phyloP scores from a whole-genome alignment of 2,329 filamentous ascomycete genomes.

The Fusarium torreyae region DNA sequence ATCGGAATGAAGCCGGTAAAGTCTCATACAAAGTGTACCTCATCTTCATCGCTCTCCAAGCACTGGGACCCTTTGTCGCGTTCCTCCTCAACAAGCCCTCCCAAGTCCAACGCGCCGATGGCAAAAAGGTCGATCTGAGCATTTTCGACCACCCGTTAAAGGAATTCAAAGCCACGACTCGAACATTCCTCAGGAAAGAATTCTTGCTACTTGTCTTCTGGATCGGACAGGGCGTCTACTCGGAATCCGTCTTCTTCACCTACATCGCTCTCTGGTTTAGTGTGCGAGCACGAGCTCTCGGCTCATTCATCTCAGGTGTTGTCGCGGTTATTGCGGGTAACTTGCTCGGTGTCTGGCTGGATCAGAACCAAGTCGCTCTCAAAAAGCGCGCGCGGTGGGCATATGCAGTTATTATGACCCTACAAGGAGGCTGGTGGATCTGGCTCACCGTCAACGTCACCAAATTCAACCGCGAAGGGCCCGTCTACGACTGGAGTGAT shows the following conservation, averaged over 20 bases:
- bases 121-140: slow-evolving; percentile 68
- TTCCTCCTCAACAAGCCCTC: slow-evolving; percentile 71
- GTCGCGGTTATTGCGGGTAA: slow-evolving; percentile 75
- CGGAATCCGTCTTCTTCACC: slow-evolving; percentile 71
- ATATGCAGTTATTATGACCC: slow-evolving; percentile 65
- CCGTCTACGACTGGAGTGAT: slow-evolving; percentile 75
- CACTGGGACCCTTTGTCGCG: slow-evolving; percentile 71
- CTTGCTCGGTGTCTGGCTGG: slow-evolving; percentile 73
- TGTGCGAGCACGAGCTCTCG: slow-evolving; percentile 72
- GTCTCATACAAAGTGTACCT: slow-evolving; percentile 77
- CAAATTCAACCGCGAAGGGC: slow-evolving; percentile 67
- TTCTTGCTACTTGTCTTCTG: slow-evolving; percentile 75
- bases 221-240: slow-evolving; percentile 76
- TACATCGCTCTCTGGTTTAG: slow-evolving; percentile 71
- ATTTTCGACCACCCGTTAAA: slow-evolving; percentile 68
- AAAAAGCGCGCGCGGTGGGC: slow-evolving; percentile 66
- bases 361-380: slow-evolving; percentile 66
- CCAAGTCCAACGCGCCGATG: slow-evolving; percentile 74
- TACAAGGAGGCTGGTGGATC: slow-evolving; percentile 78
- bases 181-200: slow-evolving; percentile 69
- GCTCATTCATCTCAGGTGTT: slow-evolving; percentile 76
- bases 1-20: slow-evolving; percentile 68
- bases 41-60: slow-evolving; percentile 77
- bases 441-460: slow-evolving; percentile 77
- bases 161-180: slow-evolving; percentile 71